phyloP scores from a whole-genome alignment of 73 alveolate species.

The Paramecium primaurelia region DNA sequence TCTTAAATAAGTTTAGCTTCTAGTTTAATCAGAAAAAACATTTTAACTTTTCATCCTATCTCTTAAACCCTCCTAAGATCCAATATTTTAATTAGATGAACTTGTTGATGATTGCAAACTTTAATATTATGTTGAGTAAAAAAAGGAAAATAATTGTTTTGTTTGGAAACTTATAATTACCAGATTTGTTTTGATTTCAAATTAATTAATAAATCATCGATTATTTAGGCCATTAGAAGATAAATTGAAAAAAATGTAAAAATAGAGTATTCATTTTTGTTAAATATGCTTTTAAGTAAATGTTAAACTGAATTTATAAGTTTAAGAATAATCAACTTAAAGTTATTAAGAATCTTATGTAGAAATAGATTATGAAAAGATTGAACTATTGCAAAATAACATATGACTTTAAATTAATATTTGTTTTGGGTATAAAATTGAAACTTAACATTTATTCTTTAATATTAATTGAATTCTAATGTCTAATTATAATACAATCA shows the following conservation, averaged over 20 bases:
- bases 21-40: background rate
- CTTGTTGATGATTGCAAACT: background rate
- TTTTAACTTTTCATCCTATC: background rate
- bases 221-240: background rate
- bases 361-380: background rate
- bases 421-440: background rate
- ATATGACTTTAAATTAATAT: background rate
- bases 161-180: background rate
- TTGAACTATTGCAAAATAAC: background rate
- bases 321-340: background rate
- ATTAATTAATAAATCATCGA: background rate
- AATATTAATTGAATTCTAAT: no score
- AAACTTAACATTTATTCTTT: background rate
- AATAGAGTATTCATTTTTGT: background rate
- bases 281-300: background rate
- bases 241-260: background rate
- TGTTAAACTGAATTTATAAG: background rate
- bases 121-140: background rate
- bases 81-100: background rate
- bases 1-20: background rate
- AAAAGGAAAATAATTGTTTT: background rate
- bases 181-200: background rate
- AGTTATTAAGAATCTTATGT: background rate
- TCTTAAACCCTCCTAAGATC: background rate
- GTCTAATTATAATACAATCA: no score